Conservation (phyloP, 805 yeast species). For the Sugiyamaella marilandica region DNA sequence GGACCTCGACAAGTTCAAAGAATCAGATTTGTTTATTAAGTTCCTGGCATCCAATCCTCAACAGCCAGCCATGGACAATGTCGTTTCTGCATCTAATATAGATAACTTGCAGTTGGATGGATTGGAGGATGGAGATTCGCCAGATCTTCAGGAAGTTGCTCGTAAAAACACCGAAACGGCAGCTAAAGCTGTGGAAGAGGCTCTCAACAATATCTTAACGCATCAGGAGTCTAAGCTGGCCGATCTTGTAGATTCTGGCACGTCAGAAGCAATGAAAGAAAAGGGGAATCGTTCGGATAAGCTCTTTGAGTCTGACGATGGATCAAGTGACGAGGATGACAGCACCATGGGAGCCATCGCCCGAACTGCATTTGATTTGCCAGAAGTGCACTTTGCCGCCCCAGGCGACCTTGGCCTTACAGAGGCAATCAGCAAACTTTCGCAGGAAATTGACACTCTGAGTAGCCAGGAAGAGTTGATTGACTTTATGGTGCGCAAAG, state of each 20-base stretch:
- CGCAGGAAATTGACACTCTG: slow-evolving; percentile 52
- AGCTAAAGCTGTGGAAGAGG: slow-evolving; percentile 61
- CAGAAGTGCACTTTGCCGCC: slow-evolving; percentile 47
- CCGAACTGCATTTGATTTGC: background rate
- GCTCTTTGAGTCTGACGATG: slow-evolving; percentile 24
- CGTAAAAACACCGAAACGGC: slow-evolving; percentile 30
- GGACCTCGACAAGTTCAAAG: slow-evolving; percentile 57
- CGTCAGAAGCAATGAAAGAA: background rate
- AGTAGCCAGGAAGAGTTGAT: slow-evolving; percentile 60
- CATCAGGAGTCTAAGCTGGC: background rate
- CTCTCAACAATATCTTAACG: slow-evolving; percentile 50
- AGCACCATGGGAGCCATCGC: slow-evolving; percentile 1
- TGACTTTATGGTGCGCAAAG: slow-evolving; percentile 66
- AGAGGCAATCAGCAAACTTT: slow-evolving; percentile 60
- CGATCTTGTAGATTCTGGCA: background rate
- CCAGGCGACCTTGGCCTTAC: slow-evolving; percentile 64
- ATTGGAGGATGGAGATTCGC: slow-evolving; percentile 23
- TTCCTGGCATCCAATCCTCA: slow-evolving; percentile 41
- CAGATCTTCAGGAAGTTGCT: background rate
- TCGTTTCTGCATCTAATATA: slow-evolving; percentile 13
- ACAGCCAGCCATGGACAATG: slow-evolving; percentile 10
- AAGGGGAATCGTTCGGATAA: background rate
- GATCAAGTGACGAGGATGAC: slow-evolving; percentile 27
- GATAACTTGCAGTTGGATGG: slow-evolving; percentile 31
- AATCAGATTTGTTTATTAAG: slow-evolving; percentile 51